Base-by-base conservation (phyloP, 192 early-diverging fungal genomes). In the Globomyces pollinis-pini region DNA sequence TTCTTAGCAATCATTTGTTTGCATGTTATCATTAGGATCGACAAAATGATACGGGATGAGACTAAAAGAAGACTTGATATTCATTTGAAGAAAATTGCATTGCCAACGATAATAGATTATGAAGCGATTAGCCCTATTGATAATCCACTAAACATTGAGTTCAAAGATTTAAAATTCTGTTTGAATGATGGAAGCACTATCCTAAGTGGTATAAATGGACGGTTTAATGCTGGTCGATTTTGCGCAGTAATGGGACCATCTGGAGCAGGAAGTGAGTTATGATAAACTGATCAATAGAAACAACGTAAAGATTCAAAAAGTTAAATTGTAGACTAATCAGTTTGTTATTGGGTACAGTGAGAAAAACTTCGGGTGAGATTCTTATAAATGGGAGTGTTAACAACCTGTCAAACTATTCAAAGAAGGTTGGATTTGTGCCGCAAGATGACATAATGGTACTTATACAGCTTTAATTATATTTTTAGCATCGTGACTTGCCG, bases 401-500 rank as follows among this genome's bases (percentile, higher is more conserved):
- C 3, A 62, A 73, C 29, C 52, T 74, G 58, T 11, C 34, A 4
- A 28, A 44, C 30, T 63, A 51, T 38, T 69, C 59, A 28, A 69
- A 73, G 39, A 13, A 73, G 3, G 64, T 74, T 50, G 73, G 73
- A 16, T 74, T 59, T 45, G 73, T 71, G 5, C 62, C 70, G 8
- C 70, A 72, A 55, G 69, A 74, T 13, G 67, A 72, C 43, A 59
- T 69, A 33, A 71, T 74, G 64, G 64, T 49, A n/a, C n/a, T n/a
- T n/a, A n/a, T n/a, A n/a, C n/a, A n/a, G n/a, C n/a, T n/a, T n/a
- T n/a, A n/a, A n/a, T n/a, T n/a, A n/a, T n/a, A n/a, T n/a, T n/a
- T n/a, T n/a, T n/a, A n/a, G n/a, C 36, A 53, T 38, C 28, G 63
- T n/a, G 69, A 74, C 29, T 63, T 74, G 24, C 91, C 90, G 18